Conservation (phyloP, 495 filamentous ascomycete species). For the Lophiostoma macrostomum region DNA sequence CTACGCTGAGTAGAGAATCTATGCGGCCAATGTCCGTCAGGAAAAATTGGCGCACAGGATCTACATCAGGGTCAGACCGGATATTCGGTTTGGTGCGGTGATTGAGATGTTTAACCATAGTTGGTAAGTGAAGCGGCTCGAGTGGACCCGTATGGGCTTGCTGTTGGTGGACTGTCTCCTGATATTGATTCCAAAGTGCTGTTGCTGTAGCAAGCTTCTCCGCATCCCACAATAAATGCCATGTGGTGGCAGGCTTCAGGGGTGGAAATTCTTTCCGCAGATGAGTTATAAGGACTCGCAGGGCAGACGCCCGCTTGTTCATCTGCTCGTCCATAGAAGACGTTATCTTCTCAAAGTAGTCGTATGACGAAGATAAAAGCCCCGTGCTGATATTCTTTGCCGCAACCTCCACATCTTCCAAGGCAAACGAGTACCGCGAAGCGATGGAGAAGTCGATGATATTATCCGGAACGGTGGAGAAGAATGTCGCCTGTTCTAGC, state of each 20-base stretch:
- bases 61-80: constrained; percentile 57
- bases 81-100: constrained; percentile 65
- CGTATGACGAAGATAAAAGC: constrained; percentile 70
- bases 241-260: constrained; percentile 63
- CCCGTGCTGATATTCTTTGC: constrained; percentile 76
- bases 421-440: constrained; percentile 59
- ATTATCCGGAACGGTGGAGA: constrained; percentile 73
- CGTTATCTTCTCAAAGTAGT: constrained; percentile 65
- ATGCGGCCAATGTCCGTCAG: constrained; percentile 69
- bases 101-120: constrained; percentile 66
- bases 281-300: constrained; percentile 68
- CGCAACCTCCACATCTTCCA: constrained; percentile 70
- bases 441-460: constrained; percentile 72
- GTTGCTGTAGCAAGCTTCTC: constrained; percentile 86
- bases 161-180: constrained; percentile 41
- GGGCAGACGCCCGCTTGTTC: constrained; percentile 60
- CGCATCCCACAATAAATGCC: constrained; percentile 82
- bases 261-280: constrained; percentile 54
- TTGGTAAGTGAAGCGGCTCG: constrained; percentile 52
- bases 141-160: constrained; percentile 43
- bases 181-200: constrained; percentile 74
- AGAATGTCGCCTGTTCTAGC: constrained; percentile 92
- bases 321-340: constrained; percentile 80
- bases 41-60: constrained; percentile 78
- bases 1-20: constrained; percentile 72